Conservation (phyloP, 331 rosid species). For the Quercus phellos region DNA sequence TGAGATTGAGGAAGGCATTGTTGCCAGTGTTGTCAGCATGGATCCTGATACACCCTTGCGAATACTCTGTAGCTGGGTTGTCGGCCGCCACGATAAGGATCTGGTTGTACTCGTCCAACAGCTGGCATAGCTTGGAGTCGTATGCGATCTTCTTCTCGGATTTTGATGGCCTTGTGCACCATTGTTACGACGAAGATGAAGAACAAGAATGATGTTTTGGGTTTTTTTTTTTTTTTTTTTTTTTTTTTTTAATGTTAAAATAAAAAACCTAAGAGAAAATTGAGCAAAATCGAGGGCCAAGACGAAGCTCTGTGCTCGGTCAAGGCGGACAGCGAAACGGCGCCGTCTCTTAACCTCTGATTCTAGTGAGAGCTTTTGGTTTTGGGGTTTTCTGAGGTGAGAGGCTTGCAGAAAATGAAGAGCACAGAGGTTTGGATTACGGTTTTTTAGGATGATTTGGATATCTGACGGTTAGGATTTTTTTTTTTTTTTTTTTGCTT, state of each 20-base stretch:
- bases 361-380: background rate
- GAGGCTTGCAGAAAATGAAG: background rate
- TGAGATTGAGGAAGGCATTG: slow-evolving; percentile 52
- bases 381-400: background rate
- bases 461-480: too few relatives aligned
- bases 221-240: background rate
- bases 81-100: slow-evolving; percentile 78
- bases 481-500: background rate
- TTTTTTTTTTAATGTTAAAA: background rate
- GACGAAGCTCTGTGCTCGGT: slow-evolving; percentile 44
- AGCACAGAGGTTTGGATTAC: background rate
- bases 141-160: slow-evolving; percentile 75
- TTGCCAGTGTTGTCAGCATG: slow-evolving; percentile 80
- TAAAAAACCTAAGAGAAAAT: background rate
- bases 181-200: slow-evolving; percentile 7
- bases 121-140: slow-evolving; percentile 69
- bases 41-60: slow-evolving; percentile 60
- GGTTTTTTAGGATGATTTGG: background rate
- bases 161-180: slow-evolving; percentile 49
- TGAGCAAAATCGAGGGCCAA: slow-evolving; percentile 73
- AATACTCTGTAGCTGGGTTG: slow-evolving; percentile 81
- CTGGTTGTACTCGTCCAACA: slow-evolving; percentile 62
- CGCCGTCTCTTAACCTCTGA: slow-evolving; percentile 80
- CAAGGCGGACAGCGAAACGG: slow-evolving; percentile 81
- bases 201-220: background rate